Conservation (phyloP, 805 yeast species). For the Kluyveromyces nonfermentans region DNA sequence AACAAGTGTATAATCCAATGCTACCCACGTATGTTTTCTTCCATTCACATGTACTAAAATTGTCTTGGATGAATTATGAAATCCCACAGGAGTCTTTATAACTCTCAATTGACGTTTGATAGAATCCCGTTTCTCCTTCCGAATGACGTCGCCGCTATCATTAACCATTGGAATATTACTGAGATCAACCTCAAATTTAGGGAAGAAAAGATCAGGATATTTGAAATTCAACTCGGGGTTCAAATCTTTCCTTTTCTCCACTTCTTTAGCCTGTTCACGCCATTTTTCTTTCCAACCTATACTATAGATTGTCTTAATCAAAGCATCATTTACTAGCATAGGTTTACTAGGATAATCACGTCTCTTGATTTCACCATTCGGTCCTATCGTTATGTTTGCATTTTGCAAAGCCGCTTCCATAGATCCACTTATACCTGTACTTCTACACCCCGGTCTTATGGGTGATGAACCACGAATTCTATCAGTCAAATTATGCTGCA, state of each 20-base stretch:
- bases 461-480: slow-evolving; percentile 9
- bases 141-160: slow-evolving; percentile 17
- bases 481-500: not conserved
- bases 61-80: slow-evolving; percentile 32
- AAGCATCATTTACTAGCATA: slow-evolving; percentile 21
- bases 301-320: slow-evolving; percentile 21
- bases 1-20: slow-evolving; percentile 59
- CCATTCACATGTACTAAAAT: slow-evolving; percentile 61
- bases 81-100: slow-evolving; percentile 16
- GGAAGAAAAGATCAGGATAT: slow-evolving; percentile 17
- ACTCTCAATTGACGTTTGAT: slow-evolving; percentile 13
- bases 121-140: slow-evolving; percentile 15
- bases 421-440: slow-evolving; percentile 3
- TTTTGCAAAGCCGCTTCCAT: slow-evolving; percentile 1
- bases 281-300: slow-evolving; percentile 17
- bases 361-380: slow-evolving; percentile 26
- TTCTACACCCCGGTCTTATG: not conserved
- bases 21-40: slow-evolving; percentile 73
- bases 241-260: slow-evolving; percentile 14
- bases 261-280: slow-evolving; percentile 11
- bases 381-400: slow-evolving; percentile 17
- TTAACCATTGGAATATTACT: slow-evolving; percentile 4
- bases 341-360: slow-evolving; percentile 30
- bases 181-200: slow-evolving; percentile 4
- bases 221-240: slow-evolving; percentile 11